Base-by-base conservation (phyloP, 2,329 filamentous ascomycete genomes). In the Fusarium graminum region DNA sequence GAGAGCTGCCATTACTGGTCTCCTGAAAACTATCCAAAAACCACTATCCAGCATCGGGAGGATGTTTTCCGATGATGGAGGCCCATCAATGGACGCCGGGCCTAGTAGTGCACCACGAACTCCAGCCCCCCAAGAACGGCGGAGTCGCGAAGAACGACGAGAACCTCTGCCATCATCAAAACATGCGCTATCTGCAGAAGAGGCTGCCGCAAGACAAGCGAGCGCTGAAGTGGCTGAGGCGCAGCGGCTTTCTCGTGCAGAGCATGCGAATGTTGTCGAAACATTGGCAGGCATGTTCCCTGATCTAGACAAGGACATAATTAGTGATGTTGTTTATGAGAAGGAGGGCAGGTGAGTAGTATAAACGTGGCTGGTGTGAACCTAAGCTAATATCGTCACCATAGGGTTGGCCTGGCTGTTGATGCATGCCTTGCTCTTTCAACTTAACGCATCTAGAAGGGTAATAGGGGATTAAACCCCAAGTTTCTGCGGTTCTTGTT, bases 261-360 rank as follows among this genome's bases (percentile, higher is more conserved):
- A 99, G 82, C 94, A 98, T 78, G 84, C 88, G 52, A 94, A 93
- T 71, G 89, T 99, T 9, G 94, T 98, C 4, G 95, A 98, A 79
- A 98, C 95, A 34, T 81, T 99, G 57, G 90, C 92, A 45, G 91
- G 93, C 71, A 99, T 99, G 95, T 99, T 99, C 77, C 95, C 95
- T 1, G 93, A 96, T 74, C 82, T 99, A 49, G 95, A 99, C 77
- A 88, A 89, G 73, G 96, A 99, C 46, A 86, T 99, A 36, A 98
- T 99, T 75, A 94, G 94, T 73, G 95, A 99, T 80, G 95, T 99
- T 39, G 95, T 99, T 26, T 89, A 94, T 76, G 88, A 96, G 81
- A 97, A 99, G 80, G 90, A 97, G 79, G 96, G 95, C 75, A 88
- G 92, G 93, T 94, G 78, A 81, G 91, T 86, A 17, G 41, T 57